phyloP scores from a whole-genome alignment of 2,329 filamentous ascomycete genomes.

The Arthrobotrys sphaeroides region DNA sequence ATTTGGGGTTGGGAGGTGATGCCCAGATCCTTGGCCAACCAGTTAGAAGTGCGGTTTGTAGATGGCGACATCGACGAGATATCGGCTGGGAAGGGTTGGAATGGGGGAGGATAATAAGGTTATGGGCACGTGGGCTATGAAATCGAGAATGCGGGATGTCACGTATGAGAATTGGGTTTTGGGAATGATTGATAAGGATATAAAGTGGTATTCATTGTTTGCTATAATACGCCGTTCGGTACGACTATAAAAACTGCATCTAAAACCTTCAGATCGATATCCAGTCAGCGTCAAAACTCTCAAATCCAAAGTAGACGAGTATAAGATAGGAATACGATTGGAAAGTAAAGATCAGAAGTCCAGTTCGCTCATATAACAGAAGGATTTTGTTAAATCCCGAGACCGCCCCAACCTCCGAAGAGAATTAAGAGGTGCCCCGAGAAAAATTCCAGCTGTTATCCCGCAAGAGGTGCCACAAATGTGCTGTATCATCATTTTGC shows the following conservation, averaged over 20 bases:
- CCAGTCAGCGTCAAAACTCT: too few species aligned
- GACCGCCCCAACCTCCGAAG: constrained; percentile 9
- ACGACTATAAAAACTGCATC: too few species aligned
- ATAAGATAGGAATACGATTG: background rate
- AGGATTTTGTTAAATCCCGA: constrained; percentile 25
- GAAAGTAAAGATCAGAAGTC: constrained; percentile 44
- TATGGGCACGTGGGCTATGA: constrained; percentile 20
- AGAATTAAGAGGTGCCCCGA: background rate
- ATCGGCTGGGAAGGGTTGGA: background rate
- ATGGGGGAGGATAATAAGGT: too few species aligned
- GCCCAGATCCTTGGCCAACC: constrained; percentile 27
- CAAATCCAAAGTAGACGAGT: constrained; percentile 1
- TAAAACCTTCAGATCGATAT: too few species aligned
- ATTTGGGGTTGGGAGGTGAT: too few species aligned
- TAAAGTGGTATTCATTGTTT: too few species aligned
- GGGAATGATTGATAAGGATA: too few species aligned
- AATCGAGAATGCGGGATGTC: background rate
- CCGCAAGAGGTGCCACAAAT: constrained; percentile 54
- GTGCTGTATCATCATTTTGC: constrained; percentile 47
- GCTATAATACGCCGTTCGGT: too few species aligned
- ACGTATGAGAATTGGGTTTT: too few species aligned
- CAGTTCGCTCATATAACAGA: constrained; percentile 53
- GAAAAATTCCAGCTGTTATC: constrained; percentile 45
- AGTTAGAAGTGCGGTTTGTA: background rate
- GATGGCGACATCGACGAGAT: constrained; percentile 33